Base-by-base conservation (phyloP, 495 filamentous ascomycete species). In the Aspergillus cavernicola region DNA sequence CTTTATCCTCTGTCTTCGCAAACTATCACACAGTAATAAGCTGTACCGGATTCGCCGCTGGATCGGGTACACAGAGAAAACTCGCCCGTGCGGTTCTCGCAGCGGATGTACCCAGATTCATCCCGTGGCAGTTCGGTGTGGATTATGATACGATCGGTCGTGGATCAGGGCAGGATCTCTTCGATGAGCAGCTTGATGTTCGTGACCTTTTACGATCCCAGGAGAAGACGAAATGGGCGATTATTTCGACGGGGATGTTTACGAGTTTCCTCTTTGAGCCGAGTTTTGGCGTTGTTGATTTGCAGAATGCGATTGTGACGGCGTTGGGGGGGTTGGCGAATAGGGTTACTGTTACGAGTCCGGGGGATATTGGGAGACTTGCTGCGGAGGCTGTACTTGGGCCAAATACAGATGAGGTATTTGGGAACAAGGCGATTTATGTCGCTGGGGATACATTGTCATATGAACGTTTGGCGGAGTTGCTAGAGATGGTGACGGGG, bases 101-200 rank as follows among this genome's bases (percentile, higher is more conserved):
- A 9, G 80, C 80, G 0, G 62, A 66, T 1, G 64, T 74, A 0
- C 40, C 50, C 12, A 59, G 76, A 7, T 85, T 76, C 55, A 63
- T 85, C 12, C 82, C 84, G 2, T 85, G 84, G 83, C 83, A 88
- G 62, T 85, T 82, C 63, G 84, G 84, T 8, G 73, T 85, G 2
- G 81, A 87, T 57, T 86, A 87, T 59, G 79, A 82, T 51, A 64
- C 67, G 26, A 79, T 86, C 29, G 82, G 82, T 1, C 59, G 66
- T 0, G 80, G 74, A 1, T 76, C 73, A 18, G 72, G 73, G 42
- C 75, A 81, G 62, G 78, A 78, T 53, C 42, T 86, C 16, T 86
- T 85, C 50, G 80, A 79, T 48, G 83, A 85, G 73, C 81, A 86
- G 67, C 57, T 84, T 0, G 71, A 73, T 45, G 81, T 86, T 12